phyloP scores from a whole-genome alignment of 768 basidiomycete species.

The Sistotremastrum suecicum region DNA sequence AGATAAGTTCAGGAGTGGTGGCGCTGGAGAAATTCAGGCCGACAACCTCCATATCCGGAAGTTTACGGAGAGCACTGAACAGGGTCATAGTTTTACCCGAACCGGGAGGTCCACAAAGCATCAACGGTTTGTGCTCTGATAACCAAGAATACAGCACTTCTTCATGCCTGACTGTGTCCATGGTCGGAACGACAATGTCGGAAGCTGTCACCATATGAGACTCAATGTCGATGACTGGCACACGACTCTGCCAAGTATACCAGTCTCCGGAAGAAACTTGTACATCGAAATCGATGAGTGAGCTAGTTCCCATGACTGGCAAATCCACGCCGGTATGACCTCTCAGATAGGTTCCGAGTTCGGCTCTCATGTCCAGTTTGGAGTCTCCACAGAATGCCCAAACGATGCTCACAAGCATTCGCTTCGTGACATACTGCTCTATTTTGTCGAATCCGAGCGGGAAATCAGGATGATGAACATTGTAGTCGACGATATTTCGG shows the following conservation, averaged over 20 bases:
- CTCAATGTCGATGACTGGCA: conserved; percentile 93
- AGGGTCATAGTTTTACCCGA: conserved; percentile 99
- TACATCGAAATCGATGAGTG: conserved; percentile 92
- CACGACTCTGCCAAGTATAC: conserved; percentile 82
- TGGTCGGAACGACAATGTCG: conserved; percentile 94
- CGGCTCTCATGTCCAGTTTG: conserved; percentile 76
- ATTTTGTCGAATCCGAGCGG: conserved; percentile 73
- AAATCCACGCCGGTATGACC: conserved; percentile 82
- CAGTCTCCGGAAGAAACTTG: conserved; percentile 77
- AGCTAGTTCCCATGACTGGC: conserved; percentile 56
- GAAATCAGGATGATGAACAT: conserved; percentile 89
- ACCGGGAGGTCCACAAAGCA: conserved; percentile 98
- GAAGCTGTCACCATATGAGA: conserved; percentile 91
- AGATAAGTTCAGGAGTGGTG: conserved; percentile 92
- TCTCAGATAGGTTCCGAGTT: conserved; percentile 78
- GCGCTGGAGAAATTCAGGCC: conserved; percentile 99
- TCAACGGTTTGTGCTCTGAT: conserved; percentile 94
- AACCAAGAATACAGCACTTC: conserved; percentile 98
- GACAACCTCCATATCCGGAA: conserved; percentile 98
- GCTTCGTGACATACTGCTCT: conserved; percentile 84
- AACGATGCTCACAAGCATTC: conserved; percentile 80
- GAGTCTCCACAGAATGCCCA: conserved; percentile 99
- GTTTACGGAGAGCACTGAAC: conserved; percentile 92
- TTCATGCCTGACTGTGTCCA: conserved; percentile 97
- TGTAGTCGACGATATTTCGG: conserved; percentile 89